Percentiles rank a stretch among this genome's conserved stretches.
phyloP scores from a whole-genome alignment of 2,329 filamentous ascomycete species.

The Curvularia eragrostidis region DNA sequence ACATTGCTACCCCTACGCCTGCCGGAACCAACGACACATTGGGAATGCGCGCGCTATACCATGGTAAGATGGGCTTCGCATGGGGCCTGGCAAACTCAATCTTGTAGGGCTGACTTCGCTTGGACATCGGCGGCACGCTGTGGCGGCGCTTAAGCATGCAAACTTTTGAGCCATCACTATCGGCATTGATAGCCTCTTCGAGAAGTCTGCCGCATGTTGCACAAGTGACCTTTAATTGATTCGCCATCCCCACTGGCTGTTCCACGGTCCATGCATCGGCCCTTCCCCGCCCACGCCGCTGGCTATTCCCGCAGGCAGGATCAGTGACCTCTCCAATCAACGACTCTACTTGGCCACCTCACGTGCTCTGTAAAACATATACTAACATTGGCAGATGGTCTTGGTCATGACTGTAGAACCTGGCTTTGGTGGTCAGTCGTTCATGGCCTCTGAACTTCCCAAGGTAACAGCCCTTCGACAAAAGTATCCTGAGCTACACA shows the following conservation, averaged over 20 bases:
- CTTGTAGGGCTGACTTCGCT: constrained; percentile 30
- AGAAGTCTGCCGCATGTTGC: constrained; percentile 25
- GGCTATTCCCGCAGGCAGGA: constrained; percentile 18
- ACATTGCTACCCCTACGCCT: constrained; percentile 9
- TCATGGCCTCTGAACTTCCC: constrained; percentile 94
- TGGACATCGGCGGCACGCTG: constrained; percentile 39
- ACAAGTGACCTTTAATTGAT: constrained; percentile 10
- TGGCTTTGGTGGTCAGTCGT: constrained; percentile 97
- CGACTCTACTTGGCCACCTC: constrained; percentile 10
- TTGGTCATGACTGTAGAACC: constrained; percentile 98
- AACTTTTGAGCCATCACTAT: constrained; percentile 26
- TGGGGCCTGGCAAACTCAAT: constrained; percentile 18
- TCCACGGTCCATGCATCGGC: constrained; percentile 10
- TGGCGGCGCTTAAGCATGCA: constrained; percentile 44
- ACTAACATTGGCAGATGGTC: constrained; percentile 74
- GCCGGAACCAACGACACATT: constrained; percentile 25
- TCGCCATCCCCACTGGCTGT: constrained; percentile 16
- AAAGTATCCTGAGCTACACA: constrained; percentile 90
- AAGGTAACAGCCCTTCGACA: constrained; percentile 86
- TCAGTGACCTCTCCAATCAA: constrained; percentile 15
- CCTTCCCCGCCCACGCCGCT: constrained; percentile 23
- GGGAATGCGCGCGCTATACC: constrained; percentile 19
- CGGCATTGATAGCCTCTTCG: constrained; percentile 20
- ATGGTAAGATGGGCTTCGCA: constrained; percentile 22
- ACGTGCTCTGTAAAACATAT: not conserved